phyloP scores from a whole-genome alignment of 140 eudicot genomes.

The Anethum foeniculum region DNA sequence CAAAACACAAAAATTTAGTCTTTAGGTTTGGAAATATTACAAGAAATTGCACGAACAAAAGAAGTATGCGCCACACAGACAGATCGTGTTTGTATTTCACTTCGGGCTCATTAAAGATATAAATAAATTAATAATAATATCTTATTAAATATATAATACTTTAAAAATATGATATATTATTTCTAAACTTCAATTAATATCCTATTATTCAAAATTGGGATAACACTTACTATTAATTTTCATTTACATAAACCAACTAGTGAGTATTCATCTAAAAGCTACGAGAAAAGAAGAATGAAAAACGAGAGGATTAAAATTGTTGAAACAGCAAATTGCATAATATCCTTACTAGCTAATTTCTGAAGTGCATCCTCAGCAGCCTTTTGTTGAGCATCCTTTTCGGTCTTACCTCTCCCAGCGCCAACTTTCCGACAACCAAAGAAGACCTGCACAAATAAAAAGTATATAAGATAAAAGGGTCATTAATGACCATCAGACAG shows the following conservation, averaged over 20 bases:
- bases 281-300: neutral
- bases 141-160: too few species aligned
- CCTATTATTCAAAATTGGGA: neutral
- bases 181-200: too few species aligned
- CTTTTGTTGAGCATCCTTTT: slow-evolving; percentile 92
- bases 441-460: slow-evolving; percentile 47
- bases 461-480: neutral
- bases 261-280: neutral
- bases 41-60: too few species aligned
- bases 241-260: neutral
- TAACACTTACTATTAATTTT: too few species aligned
- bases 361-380: slow-evolving; percentile 97
- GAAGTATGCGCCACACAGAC: too few species aligned
- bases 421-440: slow-evolving; percentile 80
- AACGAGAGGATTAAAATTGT: neutral
- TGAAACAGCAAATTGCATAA: neutral
- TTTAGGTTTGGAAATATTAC: neutral
- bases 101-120: neutral
- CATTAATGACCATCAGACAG: neutral
- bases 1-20: neutral
- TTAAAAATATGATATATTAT: too few species aligned
- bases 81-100: neutral
- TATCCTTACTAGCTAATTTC: slow-evolving; percentile 60
- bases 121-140: too few species aligned
- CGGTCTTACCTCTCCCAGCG: slow-evolving; percentile 70